These are phyloP conservation scores for Auriscalpium vulgare DNA, from an alignment of 768 basidiomycete species.

Conservation along the genomic window DNA sequence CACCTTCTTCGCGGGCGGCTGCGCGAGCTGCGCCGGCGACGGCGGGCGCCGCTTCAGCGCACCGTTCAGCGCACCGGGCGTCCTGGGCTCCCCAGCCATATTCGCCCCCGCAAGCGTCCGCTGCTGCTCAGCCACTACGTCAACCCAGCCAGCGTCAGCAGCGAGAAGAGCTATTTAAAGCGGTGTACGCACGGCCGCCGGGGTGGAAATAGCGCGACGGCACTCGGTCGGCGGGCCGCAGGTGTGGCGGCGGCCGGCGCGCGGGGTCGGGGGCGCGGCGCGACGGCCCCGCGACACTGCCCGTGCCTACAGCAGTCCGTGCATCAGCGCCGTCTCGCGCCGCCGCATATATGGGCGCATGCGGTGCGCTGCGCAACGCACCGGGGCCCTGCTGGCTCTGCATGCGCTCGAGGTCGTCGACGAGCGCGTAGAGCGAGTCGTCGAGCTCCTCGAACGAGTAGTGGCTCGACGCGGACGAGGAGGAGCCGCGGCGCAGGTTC, in stretches of 20 bases:
- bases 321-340: too few relatives aligned
- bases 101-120: not conserved
- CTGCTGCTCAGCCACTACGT: not conserved
- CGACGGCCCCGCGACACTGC: not conserved
- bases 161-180: too few relatives aligned
- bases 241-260: too few relatives aligned
- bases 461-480: conserved; percentile 8
- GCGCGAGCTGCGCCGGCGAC: not conserved
- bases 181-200: too few relatives aligned
- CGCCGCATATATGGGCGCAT: too few relatives aligned
- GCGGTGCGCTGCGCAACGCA: not conserved
- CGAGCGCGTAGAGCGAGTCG: conserved; percentile 9
- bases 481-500: not conserved
- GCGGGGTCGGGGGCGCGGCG: not conserved
- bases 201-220: too few relatives aligned
- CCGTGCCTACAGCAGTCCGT: not conserved
- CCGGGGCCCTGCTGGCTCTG: not conserved
- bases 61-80: conserved; percentile 2
- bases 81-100: not conserved
- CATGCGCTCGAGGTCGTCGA: not conserved
- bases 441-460: conserved; percentile 23
- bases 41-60: conserved; percentile 3
- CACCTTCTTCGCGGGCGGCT: conserved; percentile 16
- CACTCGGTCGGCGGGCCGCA: too few relatives aligned
- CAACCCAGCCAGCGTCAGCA: too few relatives aligned